These are phyloP conservation scores for Rhynchosporium agropyri DNA, from an alignment of 2,329 filamentous ascomycete species.

Conservation along the genomic window DNA sequence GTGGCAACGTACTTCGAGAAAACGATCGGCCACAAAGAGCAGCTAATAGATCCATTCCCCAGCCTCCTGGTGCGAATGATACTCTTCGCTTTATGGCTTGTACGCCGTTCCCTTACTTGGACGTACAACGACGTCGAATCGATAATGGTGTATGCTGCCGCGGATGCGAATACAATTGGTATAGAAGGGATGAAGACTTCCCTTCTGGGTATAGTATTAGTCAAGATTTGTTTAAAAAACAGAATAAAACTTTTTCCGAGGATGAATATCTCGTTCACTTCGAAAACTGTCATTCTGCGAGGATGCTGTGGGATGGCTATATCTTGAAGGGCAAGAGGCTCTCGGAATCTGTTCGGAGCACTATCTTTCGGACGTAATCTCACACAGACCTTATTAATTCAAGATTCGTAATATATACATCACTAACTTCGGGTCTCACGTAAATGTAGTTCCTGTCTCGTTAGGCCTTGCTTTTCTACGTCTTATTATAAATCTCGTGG, in stretches of 20 bases:
- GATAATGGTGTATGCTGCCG: slow-evolving; percentile 20
- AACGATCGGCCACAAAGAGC: slow-evolving; percentile 11
- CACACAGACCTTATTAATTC: too few species aligned
- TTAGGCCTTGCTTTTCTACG: too few species aligned
- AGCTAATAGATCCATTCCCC: slow-evolving; percentile 15
- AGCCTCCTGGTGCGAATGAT: slow-evolving; percentile 18
- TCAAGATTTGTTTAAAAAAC: slow-evolving; percentile 16
- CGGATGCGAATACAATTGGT: slow-evolving; percentile 22
- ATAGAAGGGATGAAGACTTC: slow-evolving; percentile 18
- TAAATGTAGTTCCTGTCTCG: too few species aligned
- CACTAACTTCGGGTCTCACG: too few species aligned
- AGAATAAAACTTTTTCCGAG: slow-evolving; percentile 18
- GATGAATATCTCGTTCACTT: slow-evolving; percentile 24
- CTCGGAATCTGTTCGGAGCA: background rate
- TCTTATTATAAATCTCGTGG: too few species aligned
- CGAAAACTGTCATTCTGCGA: slow-evolving; percentile 16
- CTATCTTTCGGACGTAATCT: background rate
- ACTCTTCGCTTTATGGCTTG: slow-evolving; percentile 21
- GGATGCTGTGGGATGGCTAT: slow-evolving; percentile 10
- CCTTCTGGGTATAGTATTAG: background rate
- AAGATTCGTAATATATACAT: too few species aligned
- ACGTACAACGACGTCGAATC: slow-evolving; percentile 18
- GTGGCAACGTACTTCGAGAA: background rate
- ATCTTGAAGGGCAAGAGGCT: slow-evolving; percentile 1
- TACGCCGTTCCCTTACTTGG: slow-evolving; percentile 20